Evolutionary conservation across 257 asterid species (phyloP).

Genomic region (Solanum tarapatanum): DNA sequence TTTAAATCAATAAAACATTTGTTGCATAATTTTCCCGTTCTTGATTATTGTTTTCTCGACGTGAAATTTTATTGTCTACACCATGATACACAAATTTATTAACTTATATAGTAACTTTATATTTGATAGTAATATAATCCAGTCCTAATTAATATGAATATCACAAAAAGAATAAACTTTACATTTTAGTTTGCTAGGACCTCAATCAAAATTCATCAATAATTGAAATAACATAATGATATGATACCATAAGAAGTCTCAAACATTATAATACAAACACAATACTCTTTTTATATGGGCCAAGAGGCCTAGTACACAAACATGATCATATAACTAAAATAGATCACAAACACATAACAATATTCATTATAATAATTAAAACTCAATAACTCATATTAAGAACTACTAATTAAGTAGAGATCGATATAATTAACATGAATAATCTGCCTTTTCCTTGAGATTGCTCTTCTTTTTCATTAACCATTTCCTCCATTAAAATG

Average conservation of each 20-base stretch:
- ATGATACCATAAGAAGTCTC: neutral
- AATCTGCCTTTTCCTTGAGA: neutral
- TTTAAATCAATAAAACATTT: too few species aligned
- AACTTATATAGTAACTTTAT: too few species aligned
- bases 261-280: neutral
- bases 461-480: neutral
- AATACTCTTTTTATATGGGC: neutral
- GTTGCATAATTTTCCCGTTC: too few species aligned
- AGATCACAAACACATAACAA: neutral
- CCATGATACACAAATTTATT: neutral
- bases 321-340: neutral
- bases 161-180: too few species aligned
- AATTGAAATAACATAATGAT: neutral
- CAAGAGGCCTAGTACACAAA: neutral
- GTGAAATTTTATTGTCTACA: too few species aligned
- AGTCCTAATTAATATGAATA: too few species aligned
- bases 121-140: too few species aligned
- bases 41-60: too few species aligned
- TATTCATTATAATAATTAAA: neutral
- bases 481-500: neutral
- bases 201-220: neutral
- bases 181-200: too few species aligned
- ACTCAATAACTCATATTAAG: neutral
- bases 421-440: neutral
- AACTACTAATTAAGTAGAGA: neutral